Percentiles rank a stretch among this genome's conserved stretches.
phyloP scores from a whole-genome alignment of 768 basidiomycete species.

The Hericium rajendrae region DNA sequence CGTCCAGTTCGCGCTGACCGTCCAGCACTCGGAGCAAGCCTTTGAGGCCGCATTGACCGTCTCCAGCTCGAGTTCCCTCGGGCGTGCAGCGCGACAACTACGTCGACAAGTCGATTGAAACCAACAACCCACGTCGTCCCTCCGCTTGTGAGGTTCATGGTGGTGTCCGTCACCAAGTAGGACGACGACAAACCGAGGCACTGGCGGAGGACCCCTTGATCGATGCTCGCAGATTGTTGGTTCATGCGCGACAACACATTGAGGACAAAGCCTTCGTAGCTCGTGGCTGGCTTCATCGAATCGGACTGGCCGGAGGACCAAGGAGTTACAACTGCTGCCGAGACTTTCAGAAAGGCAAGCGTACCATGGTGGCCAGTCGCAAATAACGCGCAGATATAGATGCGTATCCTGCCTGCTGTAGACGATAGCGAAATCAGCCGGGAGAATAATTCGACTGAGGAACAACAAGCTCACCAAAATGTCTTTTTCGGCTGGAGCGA shows the following conservation, averaged over 20 bases:
- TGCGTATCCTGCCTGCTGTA: no score
- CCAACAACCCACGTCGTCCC: conserved; percentile 56
- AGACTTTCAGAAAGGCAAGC: no score
- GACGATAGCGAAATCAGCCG: no score
- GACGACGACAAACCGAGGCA: conserved; percentile 66
- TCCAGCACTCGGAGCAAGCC: conserved; percentile 78
- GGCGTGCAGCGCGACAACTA: conserved; percentile 61
- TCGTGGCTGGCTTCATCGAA: conserved; percentile 31
- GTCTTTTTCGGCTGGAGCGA: no score
- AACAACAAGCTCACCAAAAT: no score
- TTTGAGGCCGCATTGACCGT: conserved; percentile 63
- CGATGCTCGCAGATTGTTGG: conserved; percentile 35
- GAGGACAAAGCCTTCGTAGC: conserved; percentile 54
- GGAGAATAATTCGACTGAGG: no score
- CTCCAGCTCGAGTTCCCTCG: conserved; percentile 65
- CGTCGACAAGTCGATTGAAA: conserved; percentile 59
- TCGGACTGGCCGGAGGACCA: no score
- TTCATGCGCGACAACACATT: conserved; percentile 44
- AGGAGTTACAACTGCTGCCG: no score
- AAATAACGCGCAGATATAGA: no score
- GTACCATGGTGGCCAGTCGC: no score
- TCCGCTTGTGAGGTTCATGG: conserved; percentile 50
- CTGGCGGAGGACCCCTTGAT: conserved; percentile 53
- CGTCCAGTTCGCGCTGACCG: conserved; percentile 55
- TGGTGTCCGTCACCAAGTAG: conserved; percentile 68